Base-by-base conservation (phyloP, 768 basidiomycete species). In the Gymnopilus junonius region DNA sequence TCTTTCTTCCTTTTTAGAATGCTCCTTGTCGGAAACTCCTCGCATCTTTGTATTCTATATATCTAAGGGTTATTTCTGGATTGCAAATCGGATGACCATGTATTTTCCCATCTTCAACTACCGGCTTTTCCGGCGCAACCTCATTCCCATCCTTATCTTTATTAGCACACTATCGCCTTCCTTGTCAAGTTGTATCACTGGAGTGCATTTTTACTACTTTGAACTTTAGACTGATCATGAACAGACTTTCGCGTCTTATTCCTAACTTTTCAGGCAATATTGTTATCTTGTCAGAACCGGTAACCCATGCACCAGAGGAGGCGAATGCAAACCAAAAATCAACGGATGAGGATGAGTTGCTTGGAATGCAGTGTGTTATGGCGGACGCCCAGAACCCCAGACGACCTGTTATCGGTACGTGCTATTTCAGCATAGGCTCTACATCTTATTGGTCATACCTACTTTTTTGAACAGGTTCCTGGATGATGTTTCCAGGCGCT, bases 401-500 rank as follows among this genome's bases (percentile, higher is more conserved):
- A 35, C 57, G 61, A 51, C 67, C 69, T 34, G 69, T 68, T 27
- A 50, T 70, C 43, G 69, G 69, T 68, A 39, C 20, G 65, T 61
- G 15, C 2, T 39, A 15, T 39, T 27, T 39, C 11, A 4, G 15
- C 20, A n/a, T n/a, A 8, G 11, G 12, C 17, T 8, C 23, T 17
- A n/a, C 3, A 8, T 25, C 14, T 55, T 39, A 48, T 39, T 55
- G 21, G 7, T 23, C 3, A 3, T 21, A 20, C 34, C 27, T 21
- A n/a, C 25, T 51, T 29, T 4, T 14, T 4, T 23, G 23, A 35
- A 21, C 37, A 68, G 69, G 69, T 8, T 70, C 67, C 25, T 70
- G 67, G 67, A 67, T 68, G 59, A 70, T 70, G 69, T 61, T 70
- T 42, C 67, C 65, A 34, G 67, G 67, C 27, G 64, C 63, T 17